Evolutionary conservation across 345 rosid genomes (phyloP).

Genomic region (Hibiscus trionum): DNA sequence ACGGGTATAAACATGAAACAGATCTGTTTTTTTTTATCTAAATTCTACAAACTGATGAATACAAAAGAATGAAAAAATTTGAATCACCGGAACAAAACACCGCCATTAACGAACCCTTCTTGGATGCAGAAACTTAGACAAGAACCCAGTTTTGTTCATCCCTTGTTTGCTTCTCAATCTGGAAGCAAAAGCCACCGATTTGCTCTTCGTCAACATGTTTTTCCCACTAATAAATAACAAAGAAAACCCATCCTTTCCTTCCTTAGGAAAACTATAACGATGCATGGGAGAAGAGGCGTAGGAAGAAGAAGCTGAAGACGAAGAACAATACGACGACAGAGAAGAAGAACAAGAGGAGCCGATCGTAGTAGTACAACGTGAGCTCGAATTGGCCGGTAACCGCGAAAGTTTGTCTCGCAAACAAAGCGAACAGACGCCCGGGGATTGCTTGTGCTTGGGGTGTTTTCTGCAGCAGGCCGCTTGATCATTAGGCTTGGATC

Average conservation of each 20-base stretch:
- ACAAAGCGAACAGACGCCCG: slow-evolving; percentile 59
- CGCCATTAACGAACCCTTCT: slow-evolving; percentile 7
- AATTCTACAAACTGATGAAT: neutral
- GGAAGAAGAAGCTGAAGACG: slow-evolving; percentile 26
- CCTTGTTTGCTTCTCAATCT: slow-evolving; percentile 10
- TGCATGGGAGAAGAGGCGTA: slow-evolving; percentile 31
- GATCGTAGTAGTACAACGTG: neutral
- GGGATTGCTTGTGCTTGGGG: slow-evolving; percentile 48
- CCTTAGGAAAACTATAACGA: neutral
- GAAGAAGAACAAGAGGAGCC: slow-evolving; percentile 15
- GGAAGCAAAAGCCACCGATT: slow-evolving; percentile 31
- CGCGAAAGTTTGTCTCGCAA: slow-evolving; percentile 39
- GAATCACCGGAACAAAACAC: no score
- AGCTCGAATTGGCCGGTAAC: slow-evolving; percentile 6
- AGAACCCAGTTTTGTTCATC: slow-evolving; percentile 31
- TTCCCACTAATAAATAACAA: slow-evolving; percentile 25
- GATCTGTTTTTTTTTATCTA: no score
- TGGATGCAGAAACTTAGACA: slow-evolving; percentile 31
- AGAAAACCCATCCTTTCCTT: slow-evolving; percentile 16
- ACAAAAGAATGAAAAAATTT: neutral
- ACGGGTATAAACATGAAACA: neutral
- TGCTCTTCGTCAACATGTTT: slow-evolving; percentile 37
- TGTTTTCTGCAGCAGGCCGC: slow-evolving; percentile 33
- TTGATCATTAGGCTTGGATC: slow-evolving; percentile 7
- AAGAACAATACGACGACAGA: slow-evolving; percentile 22